These are phyloP conservation scores for Aspergillus ochraceoroseus DNA, from an alignment of 2,329 filamentous ascomycete genomes.

Conservation along the genomic window DNA sequence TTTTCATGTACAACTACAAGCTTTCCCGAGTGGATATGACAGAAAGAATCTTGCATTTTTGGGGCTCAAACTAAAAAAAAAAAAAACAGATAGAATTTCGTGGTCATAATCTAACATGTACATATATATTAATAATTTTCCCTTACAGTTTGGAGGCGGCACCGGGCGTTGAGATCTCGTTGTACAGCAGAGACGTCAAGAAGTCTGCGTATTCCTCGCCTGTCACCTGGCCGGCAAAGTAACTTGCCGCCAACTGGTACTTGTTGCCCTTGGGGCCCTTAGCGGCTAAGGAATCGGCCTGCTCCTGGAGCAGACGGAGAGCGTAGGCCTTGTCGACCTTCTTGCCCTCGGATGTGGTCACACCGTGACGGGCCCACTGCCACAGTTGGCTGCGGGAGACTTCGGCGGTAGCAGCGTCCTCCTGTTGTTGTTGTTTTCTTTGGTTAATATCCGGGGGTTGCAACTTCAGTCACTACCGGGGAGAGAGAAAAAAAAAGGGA, in stretches of 20 bases:
- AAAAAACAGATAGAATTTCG: background rate
- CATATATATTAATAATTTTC: background rate
- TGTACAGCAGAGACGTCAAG: slow-evolving; percentile 78
- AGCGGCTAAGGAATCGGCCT: slow-evolving; percentile 66
- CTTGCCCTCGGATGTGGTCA: slow-evolving; percentile 80
- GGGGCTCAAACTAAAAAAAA: background rate
- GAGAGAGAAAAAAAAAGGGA: background rate
- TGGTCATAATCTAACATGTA: slow-evolving; percentile 6
- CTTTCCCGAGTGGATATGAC: no score
- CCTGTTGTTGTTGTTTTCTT: slow-evolving; percentile 38
- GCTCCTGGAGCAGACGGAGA: slow-evolving; percentile 79
- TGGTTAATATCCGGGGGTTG: no score
- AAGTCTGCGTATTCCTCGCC: slow-evolving; percentile 98
- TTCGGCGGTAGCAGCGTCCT: slow-evolving; percentile 95
- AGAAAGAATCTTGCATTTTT: no score
- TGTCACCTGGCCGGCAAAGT: slow-evolving; percentile 88
- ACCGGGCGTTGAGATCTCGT: slow-evolving; percentile 55
- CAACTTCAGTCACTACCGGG: no score
- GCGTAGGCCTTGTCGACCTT: slow-evolving; percentile 89
- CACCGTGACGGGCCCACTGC: slow-evolving; percentile 80
- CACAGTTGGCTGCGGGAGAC: slow-evolving; percentile 91
- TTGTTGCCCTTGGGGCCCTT: slow-evolving; percentile 86
- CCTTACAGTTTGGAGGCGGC: slow-evolving; percentile 61
- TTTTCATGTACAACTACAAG: no score
- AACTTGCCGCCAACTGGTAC: slow-evolving; percentile 82